Conservation (phyloP, 1,284 basidiomycete species). For the Rhodotorula sp. region DNA sequence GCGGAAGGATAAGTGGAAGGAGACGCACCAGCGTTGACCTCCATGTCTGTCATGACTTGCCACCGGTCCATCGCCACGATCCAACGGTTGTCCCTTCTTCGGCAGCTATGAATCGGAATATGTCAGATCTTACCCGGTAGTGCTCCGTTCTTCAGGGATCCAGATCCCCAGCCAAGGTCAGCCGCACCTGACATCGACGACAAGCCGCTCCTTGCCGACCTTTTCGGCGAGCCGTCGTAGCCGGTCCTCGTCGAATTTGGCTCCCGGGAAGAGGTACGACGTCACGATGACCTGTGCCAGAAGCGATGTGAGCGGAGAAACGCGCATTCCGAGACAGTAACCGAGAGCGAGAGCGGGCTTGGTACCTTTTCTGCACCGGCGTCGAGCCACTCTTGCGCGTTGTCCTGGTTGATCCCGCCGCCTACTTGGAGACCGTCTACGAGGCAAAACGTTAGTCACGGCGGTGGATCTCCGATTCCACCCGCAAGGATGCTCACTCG, state of each 20-base stretch:
- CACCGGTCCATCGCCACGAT: constrained; percentile 98
- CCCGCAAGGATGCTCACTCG: constrained; percentile 54
- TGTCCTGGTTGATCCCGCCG: constrained; percentile 80
- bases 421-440: constrained; percentile 81
- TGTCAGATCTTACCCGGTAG: too few species aligned
- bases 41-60: constrained; percentile 94
- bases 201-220: constrained; percentile 81
- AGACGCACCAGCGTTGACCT: constrained; percentile 70
- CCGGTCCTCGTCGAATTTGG: constrained; percentile 71
- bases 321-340: not conserved
- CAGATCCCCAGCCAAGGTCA: not conserved
- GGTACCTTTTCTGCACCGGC: constrained; percentile 88
- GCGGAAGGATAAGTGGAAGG: not conserved
- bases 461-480: not conserved
- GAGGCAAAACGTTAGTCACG: not conserved
- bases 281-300: constrained; percentile 83
- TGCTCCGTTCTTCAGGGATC: too few species aligned
- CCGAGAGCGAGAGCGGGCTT: not conserved
- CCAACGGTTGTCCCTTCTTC: constrained; percentile 74
- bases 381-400: constrained; percentile 81
- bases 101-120: constrained; percentile 64
- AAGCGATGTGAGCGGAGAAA: not conserved
- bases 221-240: constrained; percentile 63
- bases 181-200: constrained; percentile 85
- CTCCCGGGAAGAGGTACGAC: constrained; percentile 85